Percentiles rank a stretch among this genome's conserved stretches.
Evolutionary conservation across 2,329 filamentous ascomycete species (phyloP).

Genomic region (Ceratocystis ficicola): DNA sequence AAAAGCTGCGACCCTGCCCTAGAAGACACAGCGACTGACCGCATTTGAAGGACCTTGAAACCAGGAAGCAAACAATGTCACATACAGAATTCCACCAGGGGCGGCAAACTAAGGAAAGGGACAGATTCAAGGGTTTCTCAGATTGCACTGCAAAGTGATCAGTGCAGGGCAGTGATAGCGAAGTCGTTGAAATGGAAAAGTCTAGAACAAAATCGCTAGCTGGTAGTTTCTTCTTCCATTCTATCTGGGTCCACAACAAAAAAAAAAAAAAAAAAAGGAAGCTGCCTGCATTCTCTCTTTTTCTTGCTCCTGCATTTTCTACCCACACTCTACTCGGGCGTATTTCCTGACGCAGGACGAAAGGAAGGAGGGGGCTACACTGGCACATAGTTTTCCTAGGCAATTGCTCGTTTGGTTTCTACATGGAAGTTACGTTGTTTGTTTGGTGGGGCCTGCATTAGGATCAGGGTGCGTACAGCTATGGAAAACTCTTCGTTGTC

Average conservation of each 20-base stretch:
- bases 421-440: neutral
- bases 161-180: neutral
- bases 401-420: neutral
- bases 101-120: neutral
- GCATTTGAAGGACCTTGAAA: too few species aligned
- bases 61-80: too few species aligned
- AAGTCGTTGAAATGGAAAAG: slow-evolving; percentile 4
- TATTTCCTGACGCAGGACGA: neutral
- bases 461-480: neutral
- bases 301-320: too few species aligned
- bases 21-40: neutral
- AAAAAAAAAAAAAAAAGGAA: neutral
- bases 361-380: neutral
- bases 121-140: neutral
- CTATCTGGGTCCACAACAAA: neutral
- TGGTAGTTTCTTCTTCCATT: neutral
- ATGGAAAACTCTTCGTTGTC: too few species aligned
- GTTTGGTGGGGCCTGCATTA: neutral
- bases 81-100: too few species aligned
- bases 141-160: neutral
- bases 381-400: neutral
- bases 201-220: neutral
- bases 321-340: neutral
- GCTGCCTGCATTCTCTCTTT: neutral
- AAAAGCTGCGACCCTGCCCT: neutral